These are phyloP conservation scores for Xylona heveae DNA, from an alignment of 495 filamentous ascomycete species.

Conservation along the genomic window DNA sequence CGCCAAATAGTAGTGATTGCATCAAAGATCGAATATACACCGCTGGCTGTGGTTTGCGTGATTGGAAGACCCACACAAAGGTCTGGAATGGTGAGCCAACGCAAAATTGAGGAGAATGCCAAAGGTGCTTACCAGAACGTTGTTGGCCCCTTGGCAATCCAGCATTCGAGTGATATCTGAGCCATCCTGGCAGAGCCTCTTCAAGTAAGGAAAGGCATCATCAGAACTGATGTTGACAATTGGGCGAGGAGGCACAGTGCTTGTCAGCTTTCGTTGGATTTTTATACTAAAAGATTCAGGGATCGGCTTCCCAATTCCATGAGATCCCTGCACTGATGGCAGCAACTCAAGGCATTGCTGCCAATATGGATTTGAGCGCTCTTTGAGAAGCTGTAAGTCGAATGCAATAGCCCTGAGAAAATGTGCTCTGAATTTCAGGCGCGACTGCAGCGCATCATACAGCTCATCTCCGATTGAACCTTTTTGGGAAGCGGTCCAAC, in stretches of 20 bases:
- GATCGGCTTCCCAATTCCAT: conserved; percentile 39
- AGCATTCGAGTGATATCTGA: conserved; percentile 43
- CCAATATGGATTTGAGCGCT: conserved; percentile 19
- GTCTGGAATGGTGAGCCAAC: conserved; percentile 19
- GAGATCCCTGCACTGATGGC: conserved; percentile 29
- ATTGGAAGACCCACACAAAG: conserved; percentile 48
- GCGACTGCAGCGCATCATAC: conserved; percentile 36
- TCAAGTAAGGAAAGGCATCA: conserved; percentile 48
- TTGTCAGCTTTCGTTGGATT: conserved; percentile 72
- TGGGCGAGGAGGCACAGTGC: conserved; percentile 78
- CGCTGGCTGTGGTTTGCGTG: conserved; percentile 59
- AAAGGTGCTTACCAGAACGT: conserved; percentile 34
- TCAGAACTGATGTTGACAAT: conserved; percentile 58
- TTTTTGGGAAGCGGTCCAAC: no score
- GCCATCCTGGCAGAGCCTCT: conserved; percentile 51
- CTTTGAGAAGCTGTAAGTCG: conserved; percentile 15
- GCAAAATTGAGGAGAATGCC: conserved; percentile 10
- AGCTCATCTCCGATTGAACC: no score
- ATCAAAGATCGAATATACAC: conserved; percentile 69
- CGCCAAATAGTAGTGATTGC: conserved; percentile 53
- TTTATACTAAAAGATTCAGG: conserved; percentile 71
- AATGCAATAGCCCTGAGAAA: conserved; percentile 33
- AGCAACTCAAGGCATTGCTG: conserved; percentile 23
- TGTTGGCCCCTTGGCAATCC: conserved; percentile 43
- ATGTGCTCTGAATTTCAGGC: conserved; percentile 39